Conservation (phyloP, 1,284 basidiomycete genomes). For the Cryptococcus deneoformans region DNA sequence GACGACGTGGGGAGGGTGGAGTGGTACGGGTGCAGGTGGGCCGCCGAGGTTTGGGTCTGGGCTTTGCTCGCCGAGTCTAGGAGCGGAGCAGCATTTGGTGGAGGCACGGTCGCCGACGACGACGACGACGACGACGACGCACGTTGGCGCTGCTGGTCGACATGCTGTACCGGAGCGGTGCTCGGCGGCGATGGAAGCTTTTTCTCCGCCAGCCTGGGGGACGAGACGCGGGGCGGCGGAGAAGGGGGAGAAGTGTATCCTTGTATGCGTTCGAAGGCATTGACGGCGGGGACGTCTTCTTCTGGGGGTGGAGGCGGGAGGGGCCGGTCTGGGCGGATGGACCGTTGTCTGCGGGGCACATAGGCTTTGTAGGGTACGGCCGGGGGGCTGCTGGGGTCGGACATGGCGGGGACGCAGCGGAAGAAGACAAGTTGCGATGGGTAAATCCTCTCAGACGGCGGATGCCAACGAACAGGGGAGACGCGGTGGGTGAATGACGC, state of each 20-base stretch:
- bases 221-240: constrained; percentile 23
- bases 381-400: constrained; percentile 8
- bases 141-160: too few relatives aligned
- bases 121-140: neutral
- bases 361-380: constrained; percentile 27
- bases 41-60: constrained; percentile 15
- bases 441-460: neutral
- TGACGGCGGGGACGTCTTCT: constrained; percentile 20
- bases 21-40: constrained; percentile 39
- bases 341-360: constrained; percentile 21
- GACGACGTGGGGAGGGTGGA: constrained; percentile 28
- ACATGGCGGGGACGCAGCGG: constrained; percentile 11
- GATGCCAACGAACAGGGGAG: neutral
- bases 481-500: neutral
- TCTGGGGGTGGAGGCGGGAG: constrained; percentile 31
- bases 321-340: constrained; percentile 24
- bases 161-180: neutral
- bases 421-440: neutral
- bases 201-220: constrained; percentile 1
- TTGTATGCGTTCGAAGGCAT: constrained; percentile 23
- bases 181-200: constrained; percentile 8
- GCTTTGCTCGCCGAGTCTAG: too few relatives aligned
- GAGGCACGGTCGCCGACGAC: neutral
- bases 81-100: constrained; percentile 7
- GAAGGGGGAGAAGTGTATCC: constrained; percentile 36